These are phyloP conservation scores for Bauhinia variegata DNA, from an alignment of 306 rosid genomes.

Conservation along the genomic window DNA sequence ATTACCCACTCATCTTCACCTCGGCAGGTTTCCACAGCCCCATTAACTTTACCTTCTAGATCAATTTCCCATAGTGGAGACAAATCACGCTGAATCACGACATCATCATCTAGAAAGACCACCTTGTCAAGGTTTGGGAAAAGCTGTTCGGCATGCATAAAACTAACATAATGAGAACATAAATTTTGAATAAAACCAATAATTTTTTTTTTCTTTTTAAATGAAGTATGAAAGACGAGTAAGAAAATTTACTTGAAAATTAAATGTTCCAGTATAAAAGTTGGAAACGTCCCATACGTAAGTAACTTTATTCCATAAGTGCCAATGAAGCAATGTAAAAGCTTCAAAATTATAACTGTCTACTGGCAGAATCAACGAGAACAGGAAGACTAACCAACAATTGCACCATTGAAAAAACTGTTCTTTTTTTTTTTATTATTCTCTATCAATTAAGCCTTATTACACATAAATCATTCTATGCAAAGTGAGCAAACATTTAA, in stretches of 20 bases:
- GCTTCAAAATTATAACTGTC: background rate
- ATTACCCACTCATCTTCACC: constrained; percentile 62
- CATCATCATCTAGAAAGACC: constrained; percentile 56
- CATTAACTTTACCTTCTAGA: constrained; percentile 56
- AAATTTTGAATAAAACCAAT: constrained; percentile 13
- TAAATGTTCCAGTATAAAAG: background rate
- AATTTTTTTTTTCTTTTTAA: constrained; percentile 1
- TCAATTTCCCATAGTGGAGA: constrained; percentile 60
- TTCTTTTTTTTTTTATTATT: background rate
- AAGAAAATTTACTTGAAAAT: background rate
- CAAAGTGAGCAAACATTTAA: constrained; percentile 9
- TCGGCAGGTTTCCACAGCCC: constrained; percentile 62
- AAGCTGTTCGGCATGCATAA: constrained; percentile 62
- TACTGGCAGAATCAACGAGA: background rate
- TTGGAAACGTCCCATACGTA: background rate
- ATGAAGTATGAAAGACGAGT: too few species aligned
- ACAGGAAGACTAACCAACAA: background rate
- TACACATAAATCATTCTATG: background rate
- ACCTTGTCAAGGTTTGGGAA: constrained; percentile 95
- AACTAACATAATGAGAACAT: constrained; percentile 36
- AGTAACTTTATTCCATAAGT: background rate
- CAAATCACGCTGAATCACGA: constrained; percentile 58
- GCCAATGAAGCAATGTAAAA: constrained; percentile 15
- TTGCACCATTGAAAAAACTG: background rate
- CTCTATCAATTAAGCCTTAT: background rate